phyloP scores from a whole-genome alignment of 2,329 filamentous ascomycete species.

The Colletotrichum sp. region DNA sequence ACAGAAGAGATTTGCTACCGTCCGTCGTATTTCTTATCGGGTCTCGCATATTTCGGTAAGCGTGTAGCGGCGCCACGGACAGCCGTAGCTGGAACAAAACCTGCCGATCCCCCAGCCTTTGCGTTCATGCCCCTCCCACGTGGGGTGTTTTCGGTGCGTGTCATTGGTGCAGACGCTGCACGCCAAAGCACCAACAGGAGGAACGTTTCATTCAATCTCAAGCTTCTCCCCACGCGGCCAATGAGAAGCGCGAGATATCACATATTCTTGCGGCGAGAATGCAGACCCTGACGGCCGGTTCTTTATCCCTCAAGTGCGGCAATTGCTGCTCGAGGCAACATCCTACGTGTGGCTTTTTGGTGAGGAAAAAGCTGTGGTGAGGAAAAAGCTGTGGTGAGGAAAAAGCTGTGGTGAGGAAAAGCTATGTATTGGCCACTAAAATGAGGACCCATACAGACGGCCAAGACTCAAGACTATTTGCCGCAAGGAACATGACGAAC shows the following conservation, averaged over 20 bases:
- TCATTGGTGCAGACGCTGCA: neutral
- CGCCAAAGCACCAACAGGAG: neutral
- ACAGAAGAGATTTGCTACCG: neutral
- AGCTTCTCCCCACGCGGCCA: neutral
- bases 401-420: neutral
- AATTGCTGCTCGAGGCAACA: neutral
- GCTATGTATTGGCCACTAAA: neutral
- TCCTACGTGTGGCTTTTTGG: neutral
- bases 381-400: neutral
- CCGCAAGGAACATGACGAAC: neutral
- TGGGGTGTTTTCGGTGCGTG: neutral
- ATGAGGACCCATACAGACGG: neutral
- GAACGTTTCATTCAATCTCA: constrained; percentile 6
- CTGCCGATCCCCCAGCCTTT: neutral
- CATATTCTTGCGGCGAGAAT: neutral
- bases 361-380: neutral
- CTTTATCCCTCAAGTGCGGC: neutral
- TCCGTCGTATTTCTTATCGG: neutral
- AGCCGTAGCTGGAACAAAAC: neutral
- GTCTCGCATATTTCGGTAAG: neutral
- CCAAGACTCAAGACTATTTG: neutral
- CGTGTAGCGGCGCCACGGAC: neutral
- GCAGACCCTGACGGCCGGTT: neutral
- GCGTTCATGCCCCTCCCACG: neutral
- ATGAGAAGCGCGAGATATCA: neutral